These are phyloP conservation scores for Macrocybe sp. DNA, from an alignment of 1,284 basidiomycete species.

Conservation along the genomic window DNA sequence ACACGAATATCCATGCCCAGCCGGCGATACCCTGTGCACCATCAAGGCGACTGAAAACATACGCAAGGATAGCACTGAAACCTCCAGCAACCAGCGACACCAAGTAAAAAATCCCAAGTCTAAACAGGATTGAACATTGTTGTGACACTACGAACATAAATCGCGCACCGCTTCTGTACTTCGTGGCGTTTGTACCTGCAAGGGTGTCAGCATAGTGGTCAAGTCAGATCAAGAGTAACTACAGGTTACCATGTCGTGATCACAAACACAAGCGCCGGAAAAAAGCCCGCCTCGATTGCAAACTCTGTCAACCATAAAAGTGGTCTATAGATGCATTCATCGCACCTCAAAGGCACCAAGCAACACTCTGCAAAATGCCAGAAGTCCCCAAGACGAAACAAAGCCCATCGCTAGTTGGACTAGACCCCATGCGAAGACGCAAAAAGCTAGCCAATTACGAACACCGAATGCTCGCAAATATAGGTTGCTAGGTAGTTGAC, in stretches of 20 bases:
- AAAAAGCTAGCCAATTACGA: slow-evolving; percentile 34
- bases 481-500: slow-evolving; percentile 41
- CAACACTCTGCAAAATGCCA: slow-evolving; percentile 34
- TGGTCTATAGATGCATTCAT: not conserved
- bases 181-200: slow-evolving; percentile 42
- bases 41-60: slow-evolving; percentile 32
- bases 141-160: not conserved
- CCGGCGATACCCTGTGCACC: slow-evolving; percentile 34
- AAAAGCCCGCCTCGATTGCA: slow-evolving; percentile 37
- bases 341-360: slow-evolving; percentile 40
- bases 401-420: slow-evolving; percentile 42
- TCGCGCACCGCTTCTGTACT: slow-evolving; percentile 36
- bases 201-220: slow-evolving; percentile 1
- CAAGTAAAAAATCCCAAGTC: slow-evolving; percentile 40
- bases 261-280: slow-evolving; percentile 39
- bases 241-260: slow-evolving; percentile 40
- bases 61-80: slow-evolving; percentile 41
- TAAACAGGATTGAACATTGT: slow-evolving; percentile 12
- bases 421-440: slow-evolving; percentile 38
- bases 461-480: slow-evolving; percentile 35
- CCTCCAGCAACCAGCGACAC: slow-evolving; percentile 35
- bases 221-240: not conserved
- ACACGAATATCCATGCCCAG: slow-evolving; percentile 47
- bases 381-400: slow-evolving; percentile 33
- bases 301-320: not conserved